Conservation (phyloP, 2,329 filamentous ascomycete genomes). For the Rhynchosporium secalis region DNA sequence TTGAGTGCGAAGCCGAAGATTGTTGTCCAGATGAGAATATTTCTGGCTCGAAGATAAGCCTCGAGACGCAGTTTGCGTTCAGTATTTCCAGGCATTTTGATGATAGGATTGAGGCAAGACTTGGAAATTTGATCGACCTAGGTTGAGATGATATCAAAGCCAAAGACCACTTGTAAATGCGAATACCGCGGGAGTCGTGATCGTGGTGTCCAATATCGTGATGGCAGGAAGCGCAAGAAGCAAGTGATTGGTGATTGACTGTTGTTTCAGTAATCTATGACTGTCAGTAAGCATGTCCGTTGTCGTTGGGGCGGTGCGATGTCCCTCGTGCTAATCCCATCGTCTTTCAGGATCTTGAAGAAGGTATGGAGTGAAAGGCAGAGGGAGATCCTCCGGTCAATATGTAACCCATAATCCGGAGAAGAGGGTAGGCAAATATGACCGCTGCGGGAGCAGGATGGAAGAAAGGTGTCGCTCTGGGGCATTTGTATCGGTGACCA, state of each 20-base stretch:
- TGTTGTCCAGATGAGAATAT: too few species aligned
- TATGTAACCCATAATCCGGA: conserved; percentile 45
- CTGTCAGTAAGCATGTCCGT: conserved; percentile 28
- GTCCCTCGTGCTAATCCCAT: conserved; percentile 54
- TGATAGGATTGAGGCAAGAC: neutral
- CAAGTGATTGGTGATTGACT: conserved; percentile 24
- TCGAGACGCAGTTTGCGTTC: too few species aligned
- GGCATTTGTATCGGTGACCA: conserved; percentile 70
- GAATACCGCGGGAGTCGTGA: conserved; percentile 27
- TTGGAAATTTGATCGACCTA: neutral
- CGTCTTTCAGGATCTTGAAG: conserved; percentile 49
- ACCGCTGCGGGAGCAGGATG: conserved; percentile 36
- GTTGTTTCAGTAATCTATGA: neutral
- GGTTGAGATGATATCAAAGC: neutral
- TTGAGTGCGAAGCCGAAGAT: too few species aligned
- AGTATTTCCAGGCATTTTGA: too few species aligned
- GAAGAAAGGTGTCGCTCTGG: conserved; percentile 50
- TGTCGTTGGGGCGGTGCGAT: conserved; percentile 31
- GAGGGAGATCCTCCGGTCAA: conserved; percentile 42
- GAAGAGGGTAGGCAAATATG: conserved; percentile 43
- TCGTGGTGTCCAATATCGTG: conserved; percentile 34
- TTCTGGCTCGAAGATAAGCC: too few species aligned
- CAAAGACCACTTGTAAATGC: conserved; percentile 38
- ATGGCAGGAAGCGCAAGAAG: conserved; percentile 30
- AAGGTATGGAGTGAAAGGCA: conserved; percentile 48